Conservation (phyloP, 1,139 yeast genomes). For the Pichia sp. region DNA sequence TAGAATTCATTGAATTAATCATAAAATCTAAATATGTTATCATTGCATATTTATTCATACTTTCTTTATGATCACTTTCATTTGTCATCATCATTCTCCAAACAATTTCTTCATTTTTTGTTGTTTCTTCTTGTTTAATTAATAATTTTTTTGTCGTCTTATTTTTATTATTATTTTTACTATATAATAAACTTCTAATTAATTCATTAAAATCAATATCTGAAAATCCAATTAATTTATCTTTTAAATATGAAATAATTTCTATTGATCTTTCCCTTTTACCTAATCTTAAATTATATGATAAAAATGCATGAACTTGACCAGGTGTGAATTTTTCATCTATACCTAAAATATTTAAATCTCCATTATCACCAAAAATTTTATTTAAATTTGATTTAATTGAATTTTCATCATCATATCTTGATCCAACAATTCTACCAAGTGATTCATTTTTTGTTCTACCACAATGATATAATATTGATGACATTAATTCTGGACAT, state of each 20-base stretch:
- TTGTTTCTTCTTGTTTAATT: background rate
- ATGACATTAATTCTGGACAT: conserved; percentile 32
- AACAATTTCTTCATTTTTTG: conserved; percentile 14
- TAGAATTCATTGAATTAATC: conserved; percentile 15
- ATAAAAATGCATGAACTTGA: conserved; percentile 34
- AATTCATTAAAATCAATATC: conserved; percentile 26
- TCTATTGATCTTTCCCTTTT: conserved; percentile 38
- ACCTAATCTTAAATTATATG: conserved; percentile 34
- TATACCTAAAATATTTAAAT: conserved; percentile 11
- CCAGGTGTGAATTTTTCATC: conserved; percentile 21
- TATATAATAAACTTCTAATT: conserved; percentile 20
- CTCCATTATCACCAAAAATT: conserved; percentile 13
- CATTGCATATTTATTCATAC: conserved; percentile 22
- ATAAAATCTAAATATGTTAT: conserved; percentile 26
- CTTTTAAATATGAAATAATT: conserved; percentile 26
- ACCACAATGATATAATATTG: conserved; percentile 32
- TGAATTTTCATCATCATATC: conserved; percentile 21
- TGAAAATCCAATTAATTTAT: conserved; percentile 20
- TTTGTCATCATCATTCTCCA: conserved; percentile 27
- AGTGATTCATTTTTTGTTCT: conserved; percentile 26
- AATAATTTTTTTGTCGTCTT: too few species aligned
- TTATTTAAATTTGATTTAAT: background rate
- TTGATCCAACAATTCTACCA: conserved; percentile 29
- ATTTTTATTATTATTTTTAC: background rate
- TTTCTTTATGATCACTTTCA: conserved; percentile 7